Base-by-base conservation (phyloP, 148 eudicot species). In the Rhododendron vialii region DNA sequence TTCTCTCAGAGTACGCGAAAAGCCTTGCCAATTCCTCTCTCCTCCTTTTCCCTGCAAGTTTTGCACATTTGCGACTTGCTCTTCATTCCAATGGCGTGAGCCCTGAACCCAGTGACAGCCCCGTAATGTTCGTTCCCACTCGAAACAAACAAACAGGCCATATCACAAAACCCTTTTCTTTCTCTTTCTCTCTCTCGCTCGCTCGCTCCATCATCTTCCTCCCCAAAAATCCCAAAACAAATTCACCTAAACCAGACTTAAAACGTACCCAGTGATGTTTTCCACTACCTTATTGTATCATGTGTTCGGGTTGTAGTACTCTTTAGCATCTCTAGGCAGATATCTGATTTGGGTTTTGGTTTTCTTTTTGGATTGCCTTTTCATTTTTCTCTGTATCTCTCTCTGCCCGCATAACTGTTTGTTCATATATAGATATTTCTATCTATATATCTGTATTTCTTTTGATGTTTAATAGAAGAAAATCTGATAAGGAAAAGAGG, bases 1-100 rank as follows among this genome's bases (percentile, higher is more conserved):
- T 55, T 18, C 61, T 15, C 61, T 18, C 4, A 11, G 57, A 17
- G 80, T 22, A 77, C 48, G n/a, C 55, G 55, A 33, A 43, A 24
- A 35, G 83, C 82, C 82, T 11, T 59, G 12, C 38, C 82, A 28
- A 43, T 80, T 36, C 50, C 83, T 80, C 83, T 84, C 80, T 45
- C 87, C 80, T 18, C n/a, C 78, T 79, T 51, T 45, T 85, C 87
- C 24, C 74, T 50, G 59, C 61, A 43, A 8, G 36, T 89, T 84
- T 55, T 90, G 69, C 57, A 63, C 48, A 86, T 81, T 10, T 38
- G 83, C 88, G 28, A 28, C 87, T n/a, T 51, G 82, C 85, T 65
- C 84, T 82, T 89, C 93, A 93, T 90, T 89, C 86, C 89, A 90
- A 93, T 93, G 92, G 92, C 91, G 91, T 93, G 94, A 90, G 89